These are phyloP conservation scores for Glycine soja DNA, from an alignment of 306 rosid species.

Conservation along the genomic window DNA sequence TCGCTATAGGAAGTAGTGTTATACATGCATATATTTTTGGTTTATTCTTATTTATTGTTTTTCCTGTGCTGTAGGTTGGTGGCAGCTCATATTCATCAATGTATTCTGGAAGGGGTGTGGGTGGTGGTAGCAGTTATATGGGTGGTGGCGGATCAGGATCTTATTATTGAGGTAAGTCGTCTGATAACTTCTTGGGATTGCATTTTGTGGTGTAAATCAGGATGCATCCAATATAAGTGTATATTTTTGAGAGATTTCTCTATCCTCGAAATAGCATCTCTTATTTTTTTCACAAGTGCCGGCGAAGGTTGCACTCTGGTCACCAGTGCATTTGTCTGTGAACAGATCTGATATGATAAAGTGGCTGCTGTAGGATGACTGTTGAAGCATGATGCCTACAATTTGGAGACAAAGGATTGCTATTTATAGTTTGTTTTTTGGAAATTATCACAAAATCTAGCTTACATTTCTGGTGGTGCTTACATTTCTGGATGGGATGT, in stretches of 20 bases:
- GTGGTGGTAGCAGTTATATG: slow-evolving; percentile 90
- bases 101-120: slow-evolving; percentile 80
- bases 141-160: slow-evolving; percentile 89
- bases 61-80: slow-evolving; percentile 68
- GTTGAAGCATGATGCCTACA: slow-evolving; percentile 71
- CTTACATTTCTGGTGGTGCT: slow-evolving; percentile 44
- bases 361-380: slow-evolving; percentile 83
- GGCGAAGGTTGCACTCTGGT: slow-evolving; percentile 73
- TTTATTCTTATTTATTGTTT: slow-evolving; percentile 34
- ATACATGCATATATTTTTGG: background rate
- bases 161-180: slow-evolving; percentile 83
- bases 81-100: slow-evolving; percentile 89
- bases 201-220: slow-evolving; percentile 24
- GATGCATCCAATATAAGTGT: slow-evolving; percentile 21
- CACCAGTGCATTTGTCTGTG: slow-evolving; percentile 81
- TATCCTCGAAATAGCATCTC: slow-evolving; percentile 58
- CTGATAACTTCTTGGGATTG: slow-evolving; percentile 15
- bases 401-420: slow-evolving; percentile 65
- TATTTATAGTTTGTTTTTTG: slow-evolving; percentile 46
- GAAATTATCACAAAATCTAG: slow-evolving; percentile 43
- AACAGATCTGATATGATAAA: slow-evolving; percentile 79
- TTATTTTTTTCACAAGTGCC: slow-evolving; percentile 57
- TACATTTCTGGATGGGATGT: slow-evolving; percentile 45
- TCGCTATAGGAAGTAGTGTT: background rate
- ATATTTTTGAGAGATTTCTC: slow-evolving; percentile 49